Conservation (phyloP, 805 yeast species). For the Candida sanyiensis region DNA sequence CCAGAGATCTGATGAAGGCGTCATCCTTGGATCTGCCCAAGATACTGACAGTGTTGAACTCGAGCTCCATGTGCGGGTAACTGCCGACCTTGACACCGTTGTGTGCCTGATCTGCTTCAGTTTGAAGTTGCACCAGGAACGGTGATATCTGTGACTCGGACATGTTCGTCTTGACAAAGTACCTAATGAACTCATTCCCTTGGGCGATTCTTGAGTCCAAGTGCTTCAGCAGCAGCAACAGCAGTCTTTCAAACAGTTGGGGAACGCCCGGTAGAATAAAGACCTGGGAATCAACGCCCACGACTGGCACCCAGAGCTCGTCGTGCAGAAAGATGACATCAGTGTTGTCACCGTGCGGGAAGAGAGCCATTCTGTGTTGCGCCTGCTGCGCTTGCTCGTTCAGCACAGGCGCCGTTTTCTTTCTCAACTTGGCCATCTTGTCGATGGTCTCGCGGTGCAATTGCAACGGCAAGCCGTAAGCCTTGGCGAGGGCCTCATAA, state of each 20-base stretch:
- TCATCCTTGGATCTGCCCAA: conserved; percentile 47
- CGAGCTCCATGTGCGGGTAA: conserved; percentile 70
- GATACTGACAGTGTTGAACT: conserved; percentile 66
- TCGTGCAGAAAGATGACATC: conserved; percentile 43
- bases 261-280: conserved; percentile 85
- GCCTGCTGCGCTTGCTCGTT: conserved; percentile 47
- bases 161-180: conserved; percentile 53
- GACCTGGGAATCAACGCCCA: conserved; percentile 56
- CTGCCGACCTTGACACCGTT: conserved; percentile 65
- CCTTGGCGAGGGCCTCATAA: conserved; percentile 66
- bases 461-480: conserved; percentile 45
- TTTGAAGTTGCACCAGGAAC: conserved; percentile 47
- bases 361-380: conserved; percentile 72
- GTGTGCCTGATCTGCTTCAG: conserved; percentile 27
- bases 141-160: conserved; percentile 70
- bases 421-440: conserved; percentile 49
- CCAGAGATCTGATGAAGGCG: conserved; percentile 38
- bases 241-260: conserved; percentile 52
- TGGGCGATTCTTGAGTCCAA: conserved; percentile 30
- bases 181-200: conserved; percentile 34
- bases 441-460: conserved; percentile 53
- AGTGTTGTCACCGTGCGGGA: conserved; percentile 41
- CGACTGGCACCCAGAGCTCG: conserved; percentile 80
- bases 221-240: conserved; percentile 38
- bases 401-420: conserved; percentile 31